A percentile compares a stretch with the other conserved stretches of the same genome.
Evolutionary conservation across 805 yeast genomes (phyloP).

Genomic region (Barnettozyma californica): DNA sequence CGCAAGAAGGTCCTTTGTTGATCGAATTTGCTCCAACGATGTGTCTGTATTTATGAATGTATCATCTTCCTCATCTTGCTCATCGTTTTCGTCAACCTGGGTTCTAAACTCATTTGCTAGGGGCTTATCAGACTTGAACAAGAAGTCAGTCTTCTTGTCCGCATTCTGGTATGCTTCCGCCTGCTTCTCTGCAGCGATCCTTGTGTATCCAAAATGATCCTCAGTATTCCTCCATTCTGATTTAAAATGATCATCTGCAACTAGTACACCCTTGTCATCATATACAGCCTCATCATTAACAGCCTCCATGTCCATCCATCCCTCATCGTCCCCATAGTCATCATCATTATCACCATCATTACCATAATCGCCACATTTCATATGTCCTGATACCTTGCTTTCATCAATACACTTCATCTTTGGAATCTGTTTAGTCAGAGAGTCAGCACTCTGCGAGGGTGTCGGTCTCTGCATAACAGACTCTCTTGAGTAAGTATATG

Average conservation of each 20-base stretch:
- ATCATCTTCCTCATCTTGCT: slow-evolving; percentile 30
- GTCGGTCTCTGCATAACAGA: background rate
- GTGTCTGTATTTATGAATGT: slow-evolving; percentile 28
- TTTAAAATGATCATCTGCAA: slow-evolving; percentile 27
- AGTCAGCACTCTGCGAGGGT: background rate
- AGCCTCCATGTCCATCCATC: slow-evolving; percentile 86
- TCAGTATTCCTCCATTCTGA: slow-evolving; percentile 10
- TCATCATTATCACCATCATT: slow-evolving; percentile 11
- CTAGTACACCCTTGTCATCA: slow-evolving; percentile 69
- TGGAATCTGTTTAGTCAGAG: background rate
- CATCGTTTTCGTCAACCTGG: slow-evolving; percentile 35
- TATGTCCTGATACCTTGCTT: background rate
- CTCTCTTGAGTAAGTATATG: background rate
- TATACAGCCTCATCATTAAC: slow-evolving; percentile 73
- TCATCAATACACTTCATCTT: slow-evolving; percentile 1
- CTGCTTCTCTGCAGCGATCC: slow-evolving; percentile 83
- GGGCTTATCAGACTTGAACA: slow-evolving; percentile 32
- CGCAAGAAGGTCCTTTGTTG: slow-evolving; percentile 74
- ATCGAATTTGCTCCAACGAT: slow-evolving; percentile 62
- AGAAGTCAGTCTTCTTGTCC: slow-evolving; percentile 51
- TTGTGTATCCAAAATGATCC: slow-evolving; percentile 62
- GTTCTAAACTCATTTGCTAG: slow-evolving; percentile 20
- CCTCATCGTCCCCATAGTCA: slow-evolving; percentile 36
- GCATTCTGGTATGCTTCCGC: slow-evolving; percentile 59
- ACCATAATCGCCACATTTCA: background rate